These are phyloP conservation scores for Geranium incanum DNA, from an alignment of 441 rosid genomes.

Conservation along the genomic window DNA sequence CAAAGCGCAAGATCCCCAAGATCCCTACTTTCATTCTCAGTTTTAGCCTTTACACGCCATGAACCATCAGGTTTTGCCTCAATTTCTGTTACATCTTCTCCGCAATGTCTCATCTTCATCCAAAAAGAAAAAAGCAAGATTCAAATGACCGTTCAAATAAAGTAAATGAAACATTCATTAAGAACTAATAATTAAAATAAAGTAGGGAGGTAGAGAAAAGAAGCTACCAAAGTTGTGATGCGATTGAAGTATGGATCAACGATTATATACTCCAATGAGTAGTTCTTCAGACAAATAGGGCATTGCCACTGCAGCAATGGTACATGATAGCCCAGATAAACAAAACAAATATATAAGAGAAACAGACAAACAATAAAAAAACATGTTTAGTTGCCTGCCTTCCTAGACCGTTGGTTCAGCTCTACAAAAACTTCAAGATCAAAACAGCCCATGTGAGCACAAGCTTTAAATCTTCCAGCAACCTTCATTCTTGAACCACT, in stretches of 20 bases:
- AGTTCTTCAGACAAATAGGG: conserved; percentile 87
- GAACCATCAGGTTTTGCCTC: conserved; percentile 97
- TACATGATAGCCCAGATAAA: conserved; percentile 19
- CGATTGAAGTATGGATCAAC: conserved; percentile 90
- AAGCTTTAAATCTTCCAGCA: conserved; percentile 93
- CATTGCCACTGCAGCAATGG: conserved; percentile 86
- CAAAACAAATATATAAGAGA: conserved; percentile 6
- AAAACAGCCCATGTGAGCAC: conserved; percentile 23
- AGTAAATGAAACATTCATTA: neutral
- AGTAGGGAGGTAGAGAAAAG: conserved; percentile 5
- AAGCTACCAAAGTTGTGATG: conserved; percentile 66
- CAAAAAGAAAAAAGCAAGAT: conserved; percentile 9
- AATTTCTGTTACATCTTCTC: conserved; percentile 80
- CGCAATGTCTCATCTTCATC: conserved; percentile 71
- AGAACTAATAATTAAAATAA: conserved; percentile 2
- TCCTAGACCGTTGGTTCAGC: conserved; percentile 91
- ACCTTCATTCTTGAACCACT: conserved; percentile 94
- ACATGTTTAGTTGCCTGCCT: conserved; percentile 45
- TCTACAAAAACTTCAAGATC: conserved; percentile 96
- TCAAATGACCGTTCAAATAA: neutral
- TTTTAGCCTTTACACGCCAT: conserved; percentile 85
- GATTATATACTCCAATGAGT: conserved; percentile 73
- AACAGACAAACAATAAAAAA: conserved; percentile 11
- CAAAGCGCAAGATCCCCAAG: conserved; percentile 74
- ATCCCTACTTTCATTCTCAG: conserved; percentile 66